Evolutionary conservation across 352 stramenopile genomes (phyloP).

Genomic region (Phytophthora cactorum): DNA sequence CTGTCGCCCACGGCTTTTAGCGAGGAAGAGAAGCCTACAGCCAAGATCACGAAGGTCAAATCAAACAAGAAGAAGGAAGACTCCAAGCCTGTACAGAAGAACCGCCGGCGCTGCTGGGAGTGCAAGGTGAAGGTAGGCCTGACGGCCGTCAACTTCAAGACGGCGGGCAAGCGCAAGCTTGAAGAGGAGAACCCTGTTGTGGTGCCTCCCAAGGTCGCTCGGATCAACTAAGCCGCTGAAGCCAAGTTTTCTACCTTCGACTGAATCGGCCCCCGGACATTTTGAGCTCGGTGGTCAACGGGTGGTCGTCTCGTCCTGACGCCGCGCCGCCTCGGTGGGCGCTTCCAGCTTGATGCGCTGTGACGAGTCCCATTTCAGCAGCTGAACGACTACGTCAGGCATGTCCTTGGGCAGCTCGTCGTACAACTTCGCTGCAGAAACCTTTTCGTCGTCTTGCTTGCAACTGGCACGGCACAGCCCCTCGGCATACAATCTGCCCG

Average conservation of each 20-base stretch:
- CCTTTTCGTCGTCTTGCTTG: constrained; percentile 17
- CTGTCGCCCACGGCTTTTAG: constrained; percentile 35
- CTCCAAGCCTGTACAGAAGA: constrained; percentile 73
- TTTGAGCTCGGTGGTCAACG: constrained; percentile 9
- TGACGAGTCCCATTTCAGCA: constrained; percentile 52
- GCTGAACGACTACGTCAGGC: constrained; percentile 47
- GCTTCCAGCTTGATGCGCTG: constrained; percentile 40
- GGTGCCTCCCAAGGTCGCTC: constrained; percentile 78
- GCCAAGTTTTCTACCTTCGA: not conserved
- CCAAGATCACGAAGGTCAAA: not conserved
- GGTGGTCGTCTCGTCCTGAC: constrained; percentile 26
- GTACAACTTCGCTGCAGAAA: constrained; percentile 39
- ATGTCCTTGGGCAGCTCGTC: constrained; percentile 36
- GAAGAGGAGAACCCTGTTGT: constrained; percentile 85
- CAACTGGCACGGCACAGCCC: constrained; percentile 50
- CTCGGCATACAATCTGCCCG: constrained; percentile 65
- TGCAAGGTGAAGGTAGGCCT: constrained; percentile 89
- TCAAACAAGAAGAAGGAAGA: constrained; percentile 15
- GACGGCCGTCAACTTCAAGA: constrained; percentile 91
- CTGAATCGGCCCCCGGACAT: constrained; percentile 5
- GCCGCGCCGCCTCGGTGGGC: constrained; percentile 10
- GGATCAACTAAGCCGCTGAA: constrained; percentile 73
- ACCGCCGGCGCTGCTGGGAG: constrained; percentile 88
- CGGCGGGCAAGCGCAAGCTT: constrained; percentile 80
- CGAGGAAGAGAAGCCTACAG: not conserved